Base-by-base conservation (phyloP, 371 early-diverging fungal genomes). In the Lichtheimia ornata region DNA sequence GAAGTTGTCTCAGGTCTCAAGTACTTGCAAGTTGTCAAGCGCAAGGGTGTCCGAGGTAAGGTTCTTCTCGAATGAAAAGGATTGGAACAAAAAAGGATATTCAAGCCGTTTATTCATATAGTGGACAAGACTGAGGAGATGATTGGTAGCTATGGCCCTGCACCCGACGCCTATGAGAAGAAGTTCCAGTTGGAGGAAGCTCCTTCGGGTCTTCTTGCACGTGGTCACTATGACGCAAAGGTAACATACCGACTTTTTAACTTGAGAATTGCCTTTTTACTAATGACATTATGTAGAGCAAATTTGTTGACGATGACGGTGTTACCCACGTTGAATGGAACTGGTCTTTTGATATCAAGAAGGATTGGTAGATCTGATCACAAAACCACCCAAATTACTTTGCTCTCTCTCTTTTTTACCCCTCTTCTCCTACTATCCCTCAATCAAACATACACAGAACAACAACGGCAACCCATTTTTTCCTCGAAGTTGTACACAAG, bases 1-100 rank as follows among this genome's bases (percentile, higher is more conserved):
- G 96, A 97, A 58, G 93, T 98, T 47, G 89, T 98, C 20, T 91
- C 94, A 53, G 98, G 98, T 18, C 84, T 98, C 59, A 96, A 93
- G 76, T 97, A 94, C 77, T 70, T 94, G 69, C 98, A 98, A 59
- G 88, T 89, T 45, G 91, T 97, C 59, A 98, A 95, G 86, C 88
- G 96, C 72, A 75, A 79, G 73, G 93, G 93, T 22, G 82, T 96
- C 56, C 72, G 71, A 58, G 86, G 91, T 91, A 74, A 53, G 57
- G 30, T 9, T 6, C 25, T 9, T 6, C 25, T 50, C n/a, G 7
- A 42, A 27, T 18, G 40, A 9, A 51, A 9, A 35, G 35, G 35
- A 35, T 47, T 47, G 47, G 47, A 47, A 5, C 14, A 47, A 47
- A 47, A 22, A 9, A 17, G 47, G 47, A 35, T 35, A 35, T 9